A percentile compares a stretch with the other conserved stretches of the same genome.
Conservation (phyloP, 2,329 filamentous ascomycete species). For the Alternaria arborescens region DNA sequence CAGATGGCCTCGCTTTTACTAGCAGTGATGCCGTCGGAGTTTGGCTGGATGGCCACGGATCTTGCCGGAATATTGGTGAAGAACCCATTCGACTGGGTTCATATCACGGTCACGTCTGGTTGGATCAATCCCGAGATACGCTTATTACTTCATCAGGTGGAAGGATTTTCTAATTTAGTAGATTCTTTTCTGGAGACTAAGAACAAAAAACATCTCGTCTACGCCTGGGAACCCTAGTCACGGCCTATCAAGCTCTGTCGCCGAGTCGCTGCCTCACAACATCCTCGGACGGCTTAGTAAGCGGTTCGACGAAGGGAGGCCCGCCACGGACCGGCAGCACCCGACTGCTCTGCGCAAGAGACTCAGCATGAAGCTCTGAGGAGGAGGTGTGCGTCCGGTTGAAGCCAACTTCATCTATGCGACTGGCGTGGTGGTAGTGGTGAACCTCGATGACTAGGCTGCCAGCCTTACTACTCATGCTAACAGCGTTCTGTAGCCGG, state of each 20-base stretch:
- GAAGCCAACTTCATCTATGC: slow-evolving; percentile 2
- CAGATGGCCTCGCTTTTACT: not conserved
- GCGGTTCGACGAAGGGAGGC: not conserved
- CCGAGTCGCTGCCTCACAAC: slow-evolving; percentile 3
- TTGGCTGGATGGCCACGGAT: not conserved
- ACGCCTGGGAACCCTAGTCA: too few relatives aligned
- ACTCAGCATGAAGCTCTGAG: slow-evolving; percentile 1
- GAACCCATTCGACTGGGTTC: not conserved
- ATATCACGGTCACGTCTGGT: not conserved
- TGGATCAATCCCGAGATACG: too few relatives aligned
- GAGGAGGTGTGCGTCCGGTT: slow-evolving; percentile 5
- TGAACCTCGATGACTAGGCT: slow-evolving; percentile 12
- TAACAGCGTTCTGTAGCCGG: slow-evolving; percentile 2
- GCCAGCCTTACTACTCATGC: slow-evolving; percentile 10
- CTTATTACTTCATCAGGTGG: too few relatives aligned
- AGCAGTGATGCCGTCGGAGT: not conserved
- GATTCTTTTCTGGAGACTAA: too few relatives aligned
- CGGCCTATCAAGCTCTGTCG: not conserved
- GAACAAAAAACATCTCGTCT: too few relatives aligned
- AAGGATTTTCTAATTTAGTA: too few relatives aligned
- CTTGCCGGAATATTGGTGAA: not conserved
- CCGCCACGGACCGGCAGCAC: not conserved
- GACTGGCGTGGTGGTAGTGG: slow-evolving; percentile 15
- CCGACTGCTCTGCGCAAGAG: not conserved
- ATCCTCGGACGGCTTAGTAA: slow-evolving; percentile 3